Percentiles rank a stretch among this genome's conserved stretches.
Conservation (phyloP, 2,329 filamentous ascomycete genomes). For the Epichloe bromicola region DNA sequence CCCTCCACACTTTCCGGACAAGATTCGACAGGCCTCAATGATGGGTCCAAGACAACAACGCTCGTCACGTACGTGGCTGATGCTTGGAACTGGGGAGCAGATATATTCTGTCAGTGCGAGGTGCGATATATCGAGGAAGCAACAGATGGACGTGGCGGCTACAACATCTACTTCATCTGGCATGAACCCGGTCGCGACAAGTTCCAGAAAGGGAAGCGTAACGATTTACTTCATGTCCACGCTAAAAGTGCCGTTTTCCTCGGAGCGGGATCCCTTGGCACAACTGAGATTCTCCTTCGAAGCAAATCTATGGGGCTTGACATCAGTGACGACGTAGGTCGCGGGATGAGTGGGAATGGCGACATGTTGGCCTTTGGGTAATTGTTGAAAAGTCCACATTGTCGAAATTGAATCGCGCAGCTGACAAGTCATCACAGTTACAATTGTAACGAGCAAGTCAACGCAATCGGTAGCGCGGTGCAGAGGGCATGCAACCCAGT, state of each 20-base stretch:
- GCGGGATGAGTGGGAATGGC: slow-evolving; percentile 52
- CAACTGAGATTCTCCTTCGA: slow-evolving; percentile 51
- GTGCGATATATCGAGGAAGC: slow-evolving; percentile 48
- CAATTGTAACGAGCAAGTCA: slow-evolving; percentile 43
- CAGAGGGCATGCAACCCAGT: slow-evolving; percentile 24
- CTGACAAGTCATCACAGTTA: slow-evolving; percentile 27
- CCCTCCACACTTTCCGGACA: slow-evolving; percentile 47
- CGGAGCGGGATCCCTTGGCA: slow-evolving; percentile 50
- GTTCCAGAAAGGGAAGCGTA: slow-evolving; percentile 38
- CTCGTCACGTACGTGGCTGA: slow-evolving; percentile 55
- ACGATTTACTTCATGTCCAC: slow-evolving; percentile 54
- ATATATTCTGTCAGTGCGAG: slow-evolving; percentile 58
- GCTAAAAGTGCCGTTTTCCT: slow-evolving; percentile 53
- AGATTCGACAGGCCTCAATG: slow-evolving; percentile 51
- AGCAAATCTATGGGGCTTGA: slow-evolving; percentile 44
- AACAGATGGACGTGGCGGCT: slow-evolving; percentile 33
- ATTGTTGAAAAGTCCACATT: not conserved
- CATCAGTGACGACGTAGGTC: slow-evolving; percentile 44
- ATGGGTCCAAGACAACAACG: slow-evolving; percentile 54
- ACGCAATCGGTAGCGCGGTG: slow-evolving; percentile 35
- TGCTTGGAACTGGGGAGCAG: slow-evolving; percentile 60
- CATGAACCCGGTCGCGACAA: slow-evolving; percentile 42
- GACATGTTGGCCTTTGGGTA: slow-evolving; percentile 52
- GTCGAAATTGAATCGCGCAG: not conserved
- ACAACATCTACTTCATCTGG: slow-evolving; percentile 53